Evolutionary conservation across 2,329 filamentous ascomycete species (phyloP).

Genomic region (Byssoonygena ceratinophila): DNA sequence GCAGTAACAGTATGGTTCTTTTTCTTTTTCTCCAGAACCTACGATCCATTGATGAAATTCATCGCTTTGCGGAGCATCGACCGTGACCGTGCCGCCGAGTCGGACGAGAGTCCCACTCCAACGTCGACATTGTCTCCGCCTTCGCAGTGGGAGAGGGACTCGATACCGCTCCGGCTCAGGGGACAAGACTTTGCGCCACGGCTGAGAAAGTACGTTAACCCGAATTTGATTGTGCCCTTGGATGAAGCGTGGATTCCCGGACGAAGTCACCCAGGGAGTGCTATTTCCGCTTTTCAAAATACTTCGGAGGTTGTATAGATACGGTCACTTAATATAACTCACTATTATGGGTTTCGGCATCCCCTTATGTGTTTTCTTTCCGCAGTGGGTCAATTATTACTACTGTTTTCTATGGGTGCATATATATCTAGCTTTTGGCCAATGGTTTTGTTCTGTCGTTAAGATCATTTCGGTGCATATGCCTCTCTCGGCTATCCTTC

Average conservation of each 20-base stretch:
- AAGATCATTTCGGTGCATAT: too few species aligned
- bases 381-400: too few species aligned
- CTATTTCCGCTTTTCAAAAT: neutral
- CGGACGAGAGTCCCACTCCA: conserved; percentile 26
- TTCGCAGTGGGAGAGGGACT: conserved; percentile 36
- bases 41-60: conserved; percentile 79
- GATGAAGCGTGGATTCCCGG: conserved; percentile 38
- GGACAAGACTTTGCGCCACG: conserved; percentile 32
- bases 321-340: neutral
- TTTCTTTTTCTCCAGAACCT: conserved; percentile 68
- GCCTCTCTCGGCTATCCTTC: too few species aligned
- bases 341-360: too few species aligned
- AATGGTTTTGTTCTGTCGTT: too few species aligned
- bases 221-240: conserved; percentile 36
- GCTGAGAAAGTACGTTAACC: conserved; percentile 40
- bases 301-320: conserved; percentile 1
- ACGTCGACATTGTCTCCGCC: conserved; percentile 32
- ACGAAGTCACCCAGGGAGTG: conserved; percentile 10
- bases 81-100: conserved; percentile 38
- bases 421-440: too few species aligned
- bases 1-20: conserved; percentile 79
- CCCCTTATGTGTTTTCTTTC: neutral
- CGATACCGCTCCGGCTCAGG: conserved; percentile 33
- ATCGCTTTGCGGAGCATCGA: conserved; percentile 83
- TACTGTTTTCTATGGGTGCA: too few species aligned